These are phyloP conservation scores for Cenchrus fungigraminus DNA, from an alignment of 176 grass and related monocot genomes.

Conservation along the genomic window DNA sequence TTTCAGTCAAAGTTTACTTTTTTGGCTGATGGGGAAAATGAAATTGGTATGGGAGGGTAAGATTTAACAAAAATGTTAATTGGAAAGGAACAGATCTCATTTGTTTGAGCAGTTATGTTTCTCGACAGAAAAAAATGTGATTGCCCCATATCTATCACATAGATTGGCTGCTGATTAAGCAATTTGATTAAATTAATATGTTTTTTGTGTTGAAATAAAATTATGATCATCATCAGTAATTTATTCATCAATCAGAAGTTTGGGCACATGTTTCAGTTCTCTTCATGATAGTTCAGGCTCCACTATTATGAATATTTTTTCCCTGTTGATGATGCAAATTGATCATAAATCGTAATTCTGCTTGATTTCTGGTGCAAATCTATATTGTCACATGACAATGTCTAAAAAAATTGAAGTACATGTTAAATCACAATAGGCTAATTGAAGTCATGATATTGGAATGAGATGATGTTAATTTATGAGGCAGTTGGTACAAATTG, in stretches of 20 bases:
- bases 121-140: not conserved
- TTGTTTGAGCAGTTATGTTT: not conserved
- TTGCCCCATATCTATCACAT: not conserved
- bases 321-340: conserved; percentile 11
- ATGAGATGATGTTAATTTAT: not conserved
- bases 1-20: not conserved
- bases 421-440: conserved; percentile 15
- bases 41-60: not conserved
- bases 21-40: not conserved
- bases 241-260: conserved; percentile 9
- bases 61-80: not conserved
- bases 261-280: conserved; percentile 5
- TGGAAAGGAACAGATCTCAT: too few relatives aligned
- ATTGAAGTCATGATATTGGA: conserved; percentile 10
- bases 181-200: not conserved
- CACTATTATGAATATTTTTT: not conserved
- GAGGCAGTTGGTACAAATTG: not conserved
- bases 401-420: not conserved
- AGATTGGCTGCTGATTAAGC: not conserved
- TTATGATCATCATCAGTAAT: not conserved
- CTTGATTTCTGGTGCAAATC: conserved; percentile 24
- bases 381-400: conserved; percentile 13
- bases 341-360: not conserved
- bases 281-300: not conserved
- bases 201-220: not conserved